phyloP scores from a whole-genome alignment of 2,329 filamentous ascomycete species.

The Cyphellophora europaea region DNA sequence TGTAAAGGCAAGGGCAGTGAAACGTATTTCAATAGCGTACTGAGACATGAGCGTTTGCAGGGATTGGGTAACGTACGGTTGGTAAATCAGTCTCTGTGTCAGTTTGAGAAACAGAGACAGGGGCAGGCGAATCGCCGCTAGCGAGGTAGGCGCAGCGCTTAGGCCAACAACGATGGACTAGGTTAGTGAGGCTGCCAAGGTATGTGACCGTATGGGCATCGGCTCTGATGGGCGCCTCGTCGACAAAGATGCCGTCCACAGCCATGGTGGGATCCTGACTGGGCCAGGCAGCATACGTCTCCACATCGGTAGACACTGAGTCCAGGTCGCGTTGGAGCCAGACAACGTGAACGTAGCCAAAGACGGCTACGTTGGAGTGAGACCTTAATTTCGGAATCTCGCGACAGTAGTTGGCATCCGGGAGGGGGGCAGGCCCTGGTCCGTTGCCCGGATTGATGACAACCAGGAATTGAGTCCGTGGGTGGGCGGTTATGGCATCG shows the following conservation, averaged over 20 bases:
- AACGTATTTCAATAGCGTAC: no score
- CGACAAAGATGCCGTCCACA: constrained; percentile 32
- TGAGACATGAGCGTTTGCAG: no score
- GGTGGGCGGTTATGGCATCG: constrained; percentile 17
- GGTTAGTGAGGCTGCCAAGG: neutral
- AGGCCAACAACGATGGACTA: no score
- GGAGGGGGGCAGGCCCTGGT: constrained; percentile 33
- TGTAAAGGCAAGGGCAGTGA: no score
- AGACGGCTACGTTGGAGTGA: constrained; percentile 38
- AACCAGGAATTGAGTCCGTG: constrained; percentile 33
- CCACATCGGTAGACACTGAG: constrained; percentile 33
- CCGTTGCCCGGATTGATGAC: constrained; percentile 40
- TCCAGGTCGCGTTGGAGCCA: constrained; percentile 34
- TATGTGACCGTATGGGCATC: neutral
- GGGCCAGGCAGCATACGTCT: constrained; percentile 37
- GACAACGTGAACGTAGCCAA: constrained; percentile 43
- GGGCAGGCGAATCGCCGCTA: no score
- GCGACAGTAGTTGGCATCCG: constrained; percentile 34
- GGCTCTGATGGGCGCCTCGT: constrained; percentile 23
- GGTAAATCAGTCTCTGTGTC: no score
- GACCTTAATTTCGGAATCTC: constrained; percentile 31
- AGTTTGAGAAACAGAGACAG: no score
- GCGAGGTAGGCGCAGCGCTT: no score
- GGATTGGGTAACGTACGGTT: no score
- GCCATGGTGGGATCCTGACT: no score